Percentiles rank a stretch among this genome's conserved stretches.
Conservation (phyloP, 2,329 filamentous ascomycete species). For the Malbranchea zuffiana region DNA sequence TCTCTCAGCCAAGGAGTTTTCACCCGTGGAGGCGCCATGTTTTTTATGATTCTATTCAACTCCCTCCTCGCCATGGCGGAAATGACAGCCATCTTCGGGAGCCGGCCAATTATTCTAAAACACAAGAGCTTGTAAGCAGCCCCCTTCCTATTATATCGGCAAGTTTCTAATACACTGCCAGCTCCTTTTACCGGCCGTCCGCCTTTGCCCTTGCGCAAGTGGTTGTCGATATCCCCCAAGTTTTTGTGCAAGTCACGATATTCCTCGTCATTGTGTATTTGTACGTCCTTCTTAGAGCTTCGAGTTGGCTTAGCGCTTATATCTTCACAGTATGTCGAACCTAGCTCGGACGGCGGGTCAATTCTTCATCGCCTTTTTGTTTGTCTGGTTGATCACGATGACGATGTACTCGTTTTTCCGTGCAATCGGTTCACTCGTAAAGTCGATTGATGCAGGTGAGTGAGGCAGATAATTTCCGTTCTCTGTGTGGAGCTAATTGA, state of each 20-base stretch:
- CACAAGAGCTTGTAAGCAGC: constrained; percentile 52
- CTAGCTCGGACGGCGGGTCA: constrained; percentile 47
- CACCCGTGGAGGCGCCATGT: constrained; percentile 50
- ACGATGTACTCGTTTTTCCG: constrained; percentile 47
- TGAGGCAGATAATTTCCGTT: constrained; percentile 8
- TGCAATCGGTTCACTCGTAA: constrained; percentile 38
- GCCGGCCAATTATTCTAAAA: constrained; percentile 56
- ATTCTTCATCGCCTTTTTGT: constrained; percentile 51
- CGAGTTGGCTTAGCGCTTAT: no score
- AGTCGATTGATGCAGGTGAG: constrained; percentile 40
- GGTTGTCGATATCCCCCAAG: constrained; percentile 47
- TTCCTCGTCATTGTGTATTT: constrained; percentile 54
- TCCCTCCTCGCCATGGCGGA: constrained; percentile 51
- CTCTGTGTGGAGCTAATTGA: not conserved
- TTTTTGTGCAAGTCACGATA: constrained; percentile 47
- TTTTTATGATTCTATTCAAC: constrained; percentile 54
- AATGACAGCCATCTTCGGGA: constrained; percentile 49
- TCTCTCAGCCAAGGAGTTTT: constrained; percentile 42
- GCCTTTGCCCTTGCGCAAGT: constrained; percentile 50
- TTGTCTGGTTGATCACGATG: constrained; percentile 45
- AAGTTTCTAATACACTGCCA: constrained; percentile 16
- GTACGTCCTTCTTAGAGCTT: constrained; percentile 22
- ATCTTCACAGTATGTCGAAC: constrained; percentile 42
- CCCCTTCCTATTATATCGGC: not conserved
- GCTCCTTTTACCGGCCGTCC: constrained; percentile 53